phyloP scores from a whole-genome alignment of 208 protist genomes.

The Tritrichomonas musculus region DNA sequence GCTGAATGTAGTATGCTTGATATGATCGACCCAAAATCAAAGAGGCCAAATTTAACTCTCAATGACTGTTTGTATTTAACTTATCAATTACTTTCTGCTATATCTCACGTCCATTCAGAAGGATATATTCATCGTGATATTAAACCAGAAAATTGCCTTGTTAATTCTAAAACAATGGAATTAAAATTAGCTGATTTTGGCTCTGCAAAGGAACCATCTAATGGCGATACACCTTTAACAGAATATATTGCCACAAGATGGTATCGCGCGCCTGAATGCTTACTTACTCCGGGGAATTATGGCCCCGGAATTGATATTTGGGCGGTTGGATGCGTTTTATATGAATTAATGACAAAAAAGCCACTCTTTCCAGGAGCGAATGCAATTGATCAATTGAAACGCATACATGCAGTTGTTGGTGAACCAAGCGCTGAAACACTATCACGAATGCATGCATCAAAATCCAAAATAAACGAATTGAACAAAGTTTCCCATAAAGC shows the following conservation, averaged over 20 bases:
- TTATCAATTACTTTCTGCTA: conserved; percentile 87
- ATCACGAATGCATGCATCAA: not conserved
- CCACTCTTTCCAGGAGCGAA: conserved; percentile 80
- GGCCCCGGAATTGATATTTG: conserved; percentile 77
- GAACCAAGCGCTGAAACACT: not conserved
- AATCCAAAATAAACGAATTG: no score
- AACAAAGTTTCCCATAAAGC: no score
- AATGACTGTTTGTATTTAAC: conserved; percentile 50
- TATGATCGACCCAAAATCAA: conserved; percentile 54
- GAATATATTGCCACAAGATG: conserved; percentile 83
- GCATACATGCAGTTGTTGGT: not conserved
- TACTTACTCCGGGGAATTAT: conserved; percentile 81
- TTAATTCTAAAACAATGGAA: conserved; percentile 67
- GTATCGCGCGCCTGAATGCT: conserved; percentile 81
- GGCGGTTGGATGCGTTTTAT: conserved; percentile 84
- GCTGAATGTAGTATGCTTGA: conserved; percentile 59
- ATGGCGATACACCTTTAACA: conserved; percentile 69
- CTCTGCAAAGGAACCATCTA: conserved; percentile 49
- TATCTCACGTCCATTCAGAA: conserved; percentile 84
- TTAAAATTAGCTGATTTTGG: conserved; percentile 92
- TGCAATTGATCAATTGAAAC: conserved; percentile 49
- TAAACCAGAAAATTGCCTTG: conserved; percentile 80
- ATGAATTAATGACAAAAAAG: conserved; percentile 82
- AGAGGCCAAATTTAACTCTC: no score
- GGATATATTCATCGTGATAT: conserved; percentile 84